A percentile compares a stretch with the other conserved stretches of the same genome.
Evolutionary conservation across 148 eudicot genomes (phyloP).

Genomic region (Euryodendron excelsum): DNA sequence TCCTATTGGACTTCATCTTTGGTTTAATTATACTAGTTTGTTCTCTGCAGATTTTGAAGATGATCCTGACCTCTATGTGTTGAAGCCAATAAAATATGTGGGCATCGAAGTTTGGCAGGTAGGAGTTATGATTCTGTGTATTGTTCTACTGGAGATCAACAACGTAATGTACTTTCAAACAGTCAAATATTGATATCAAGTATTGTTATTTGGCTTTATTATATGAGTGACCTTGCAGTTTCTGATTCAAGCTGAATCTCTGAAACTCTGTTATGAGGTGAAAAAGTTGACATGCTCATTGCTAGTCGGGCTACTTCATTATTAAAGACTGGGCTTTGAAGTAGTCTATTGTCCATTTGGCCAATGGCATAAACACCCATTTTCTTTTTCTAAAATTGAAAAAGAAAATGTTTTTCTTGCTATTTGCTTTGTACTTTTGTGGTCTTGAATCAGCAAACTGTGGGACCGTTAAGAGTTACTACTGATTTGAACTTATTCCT

Average conservation of each 20-base stretch:
- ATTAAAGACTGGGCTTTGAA: not conserved
- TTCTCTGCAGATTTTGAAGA: slow-evolving; percentile 81
- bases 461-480: not conserved
- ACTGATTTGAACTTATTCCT: not conserved
- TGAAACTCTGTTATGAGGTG: not conserved
- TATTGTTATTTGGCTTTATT: not conserved
- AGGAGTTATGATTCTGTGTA: slow-evolving; percentile 1
- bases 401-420: not conserved
- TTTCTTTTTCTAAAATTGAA: not conserved
- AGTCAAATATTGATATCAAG: not conserved
- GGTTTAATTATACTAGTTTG: not conserved
- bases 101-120: slow-evolving; percentile 99
- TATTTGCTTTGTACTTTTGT: not conserved
- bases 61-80: slow-evolving; percentile 93
- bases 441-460: not conserved
- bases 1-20: not conserved
- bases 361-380: not conserved
- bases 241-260: not conserved
- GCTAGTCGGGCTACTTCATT: not conserved
- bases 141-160: not conserved
- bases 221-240: not conserved
- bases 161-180: not conserved
- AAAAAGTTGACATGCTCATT: not conserved
- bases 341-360: not conserved
- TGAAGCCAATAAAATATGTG: slow-evolving; percentile 85